phyloP scores from a whole-genome alignment of 2,329 filamentous ascomycete species.

The Xylariomycetidae sp. region DNA sequence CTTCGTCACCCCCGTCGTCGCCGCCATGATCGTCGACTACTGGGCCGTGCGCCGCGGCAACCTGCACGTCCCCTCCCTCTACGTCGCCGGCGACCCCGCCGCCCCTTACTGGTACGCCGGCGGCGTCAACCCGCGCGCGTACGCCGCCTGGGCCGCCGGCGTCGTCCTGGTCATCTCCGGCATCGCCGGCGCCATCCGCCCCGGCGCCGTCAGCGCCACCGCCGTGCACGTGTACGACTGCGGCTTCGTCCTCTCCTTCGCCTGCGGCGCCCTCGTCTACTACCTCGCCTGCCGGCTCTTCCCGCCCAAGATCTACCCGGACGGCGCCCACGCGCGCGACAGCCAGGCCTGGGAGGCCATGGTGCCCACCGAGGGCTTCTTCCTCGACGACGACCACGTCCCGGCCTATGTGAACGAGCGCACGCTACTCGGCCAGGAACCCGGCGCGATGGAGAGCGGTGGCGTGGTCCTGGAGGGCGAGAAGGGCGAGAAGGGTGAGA shows the following conservation, averaged over 20 bases:
- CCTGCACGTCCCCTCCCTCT: constrained; percentile 32
- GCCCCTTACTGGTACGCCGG: constrained; percentile 25
- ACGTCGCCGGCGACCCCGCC: constrained; percentile 12
- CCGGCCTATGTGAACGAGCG: constrained; percentile 1
- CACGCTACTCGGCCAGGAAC: constrained; percentile 1
- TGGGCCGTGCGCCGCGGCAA: constrained; percentile 30
- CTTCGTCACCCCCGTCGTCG: constrained; percentile 30
- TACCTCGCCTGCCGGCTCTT: constrained; percentile 17
- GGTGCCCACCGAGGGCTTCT: constrained; percentile 23
- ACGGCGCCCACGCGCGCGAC: constrained; percentile 1
- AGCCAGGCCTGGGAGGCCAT: constrained; percentile 7
- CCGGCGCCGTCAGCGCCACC: constrained; percentile 25
- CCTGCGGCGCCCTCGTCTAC: constrained; percentile 23
- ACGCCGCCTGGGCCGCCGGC: constrained; percentile 21
- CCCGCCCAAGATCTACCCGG: constrained; percentile 11
- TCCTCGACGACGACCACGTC: constrained; percentile 16
- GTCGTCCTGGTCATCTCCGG: constrained; percentile 29
- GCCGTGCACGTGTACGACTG: constrained; percentile 30
- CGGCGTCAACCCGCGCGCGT: constrained; percentile 28
- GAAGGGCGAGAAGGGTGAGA: too few relatives aligned
- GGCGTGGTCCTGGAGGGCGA: too few relatives aligned
- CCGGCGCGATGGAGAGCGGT: too few relatives aligned
- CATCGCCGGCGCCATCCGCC: constrained; percentile 12
- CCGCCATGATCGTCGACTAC: constrained; percentile 31
- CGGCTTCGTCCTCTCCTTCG: constrained; percentile 27